Conservation (phyloP, 139 green algal genomes). For the Micractinium conductrix region DNA sequence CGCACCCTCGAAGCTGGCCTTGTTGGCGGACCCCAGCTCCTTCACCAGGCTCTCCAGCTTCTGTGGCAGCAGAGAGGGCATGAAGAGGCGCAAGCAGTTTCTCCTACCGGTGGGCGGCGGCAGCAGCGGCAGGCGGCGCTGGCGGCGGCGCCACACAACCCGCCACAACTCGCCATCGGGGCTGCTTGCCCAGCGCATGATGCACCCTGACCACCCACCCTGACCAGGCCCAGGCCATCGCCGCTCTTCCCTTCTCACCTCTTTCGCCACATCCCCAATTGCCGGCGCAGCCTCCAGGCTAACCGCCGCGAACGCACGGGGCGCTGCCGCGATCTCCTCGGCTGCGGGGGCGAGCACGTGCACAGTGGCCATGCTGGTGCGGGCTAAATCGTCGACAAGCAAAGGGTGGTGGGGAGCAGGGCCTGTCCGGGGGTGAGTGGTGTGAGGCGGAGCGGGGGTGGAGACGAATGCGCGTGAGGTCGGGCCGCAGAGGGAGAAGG, state of each 20-base stretch:
- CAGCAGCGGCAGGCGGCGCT: neutral
- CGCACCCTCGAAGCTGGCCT: neutral
- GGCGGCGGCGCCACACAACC: neutral
- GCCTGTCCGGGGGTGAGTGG: too few relatives aligned
- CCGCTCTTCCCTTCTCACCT: conserved; percentile 6
- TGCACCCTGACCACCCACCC: neutral
- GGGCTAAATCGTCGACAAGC: too few relatives aligned
- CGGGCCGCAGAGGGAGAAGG: too few relatives aligned
- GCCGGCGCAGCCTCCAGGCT: too few relatives aligned
- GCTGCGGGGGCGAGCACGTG: neutral
- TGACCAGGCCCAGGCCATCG: neutral
- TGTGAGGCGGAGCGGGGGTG: too few relatives aligned
- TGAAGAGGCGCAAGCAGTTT: neutral
- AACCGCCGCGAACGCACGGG: neutral
- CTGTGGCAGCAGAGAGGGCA: neutral
- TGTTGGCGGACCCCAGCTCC: conserved; percentile 4
- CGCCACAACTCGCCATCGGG: neutral
- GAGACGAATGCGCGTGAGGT: too few relatives aligned
- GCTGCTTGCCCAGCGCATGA: neutral
- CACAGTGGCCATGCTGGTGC: neutral
- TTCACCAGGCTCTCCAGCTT: conserved; percentile 7
- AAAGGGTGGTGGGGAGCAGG: too few relatives aligned
- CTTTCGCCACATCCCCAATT: neutral
- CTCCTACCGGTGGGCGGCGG: too few relatives aligned
- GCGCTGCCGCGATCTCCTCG: neutral